Conservation (phyloP, 2,329 filamentous ascomycete genomes). For the Exophiala phaeomuriformis region DNA sequence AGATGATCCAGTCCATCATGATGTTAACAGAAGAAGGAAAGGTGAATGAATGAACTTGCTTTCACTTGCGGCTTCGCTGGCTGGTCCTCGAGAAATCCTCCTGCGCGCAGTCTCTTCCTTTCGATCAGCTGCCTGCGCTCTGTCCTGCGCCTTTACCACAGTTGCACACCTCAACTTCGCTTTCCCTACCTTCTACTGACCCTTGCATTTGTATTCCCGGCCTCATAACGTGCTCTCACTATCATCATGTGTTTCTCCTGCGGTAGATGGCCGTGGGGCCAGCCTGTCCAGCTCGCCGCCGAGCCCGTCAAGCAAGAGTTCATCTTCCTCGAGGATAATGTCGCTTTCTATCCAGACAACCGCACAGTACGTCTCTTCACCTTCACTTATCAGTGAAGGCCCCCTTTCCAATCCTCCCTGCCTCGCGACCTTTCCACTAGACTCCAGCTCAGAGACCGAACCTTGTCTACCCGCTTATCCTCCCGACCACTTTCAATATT, state of each 20-base stretch:
- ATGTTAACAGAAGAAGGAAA: background rate
- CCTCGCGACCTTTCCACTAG: background rate
- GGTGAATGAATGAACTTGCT: background rate
- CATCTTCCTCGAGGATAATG: constrained; percentile 24
- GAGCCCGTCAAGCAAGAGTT: constrained; percentile 24
- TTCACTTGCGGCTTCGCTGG: background rate
- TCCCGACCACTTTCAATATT: background rate
- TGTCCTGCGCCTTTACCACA: background rate
- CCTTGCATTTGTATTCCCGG: background rate
- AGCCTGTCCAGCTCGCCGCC: constrained; percentile 20
- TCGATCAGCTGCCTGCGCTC: background rate
- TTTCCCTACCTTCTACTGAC: background rate
- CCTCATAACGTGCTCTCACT: constrained; percentile 7
- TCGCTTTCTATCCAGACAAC: constrained; percentile 23
- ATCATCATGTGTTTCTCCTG: constrained; percentile 26
- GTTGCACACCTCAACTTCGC: background rate
- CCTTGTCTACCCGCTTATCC: background rate
- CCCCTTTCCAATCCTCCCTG: background rate
- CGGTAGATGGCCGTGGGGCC: constrained; percentile 24
- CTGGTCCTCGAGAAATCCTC: background rate
- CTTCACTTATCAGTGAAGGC: constrained; percentile 11
- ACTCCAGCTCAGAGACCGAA: background rate
- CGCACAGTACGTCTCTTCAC: constrained; percentile 16
- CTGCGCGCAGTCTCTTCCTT: background rate
- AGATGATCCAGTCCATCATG: too few relatives aligned